phyloP scores from a whole-genome alignment of 2,329 filamentous ascomycete species.

The Fusarium austroafricanum region DNA sequence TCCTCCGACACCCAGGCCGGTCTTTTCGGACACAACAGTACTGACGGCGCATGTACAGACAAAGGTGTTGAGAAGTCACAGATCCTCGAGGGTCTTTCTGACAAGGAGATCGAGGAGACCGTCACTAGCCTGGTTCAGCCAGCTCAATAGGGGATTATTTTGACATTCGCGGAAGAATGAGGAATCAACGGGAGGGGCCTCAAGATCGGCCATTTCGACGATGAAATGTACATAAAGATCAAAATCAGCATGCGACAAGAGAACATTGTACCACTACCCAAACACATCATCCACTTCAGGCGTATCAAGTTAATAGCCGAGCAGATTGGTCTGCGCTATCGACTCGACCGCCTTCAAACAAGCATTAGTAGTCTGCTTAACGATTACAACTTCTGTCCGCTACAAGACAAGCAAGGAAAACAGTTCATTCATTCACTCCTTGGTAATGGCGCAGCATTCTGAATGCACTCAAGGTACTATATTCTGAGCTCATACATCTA shows the following conservation, averaged over 20 bases:
- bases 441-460: neutral
- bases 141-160: slow-evolving; percentile 27
- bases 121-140: slow-evolving; percentile 66
- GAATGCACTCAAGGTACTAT: slow-evolving; percentile 9
- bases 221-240: slow-evolving; percentile 44
- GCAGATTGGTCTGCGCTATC: no score
- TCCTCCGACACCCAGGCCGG: neutral
- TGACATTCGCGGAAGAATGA: slow-evolving; percentile 11
- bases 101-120: slow-evolving; percentile 71
- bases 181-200: slow-evolving; percentile 4
- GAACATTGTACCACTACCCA: slow-evolving; percentile 40
- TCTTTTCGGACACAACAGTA: neutral
- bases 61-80: slow-evolving; percentile 68
- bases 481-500: neutral
- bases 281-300: neutral
- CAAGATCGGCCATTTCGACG: slow-evolving; percentile 17
- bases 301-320: no score
- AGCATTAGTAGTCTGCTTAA: neutral
- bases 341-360: neutral
- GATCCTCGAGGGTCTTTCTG: slow-evolving; percentile 68
- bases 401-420: no score
- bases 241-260: slow-evolving; percentile 37
- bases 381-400: no score
- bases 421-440: no score
- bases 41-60: slow-evolving; percentile 53